Conservation (phyloP, 2,329 filamentous ascomycete species). For the Alternaria alternata region DNA sequence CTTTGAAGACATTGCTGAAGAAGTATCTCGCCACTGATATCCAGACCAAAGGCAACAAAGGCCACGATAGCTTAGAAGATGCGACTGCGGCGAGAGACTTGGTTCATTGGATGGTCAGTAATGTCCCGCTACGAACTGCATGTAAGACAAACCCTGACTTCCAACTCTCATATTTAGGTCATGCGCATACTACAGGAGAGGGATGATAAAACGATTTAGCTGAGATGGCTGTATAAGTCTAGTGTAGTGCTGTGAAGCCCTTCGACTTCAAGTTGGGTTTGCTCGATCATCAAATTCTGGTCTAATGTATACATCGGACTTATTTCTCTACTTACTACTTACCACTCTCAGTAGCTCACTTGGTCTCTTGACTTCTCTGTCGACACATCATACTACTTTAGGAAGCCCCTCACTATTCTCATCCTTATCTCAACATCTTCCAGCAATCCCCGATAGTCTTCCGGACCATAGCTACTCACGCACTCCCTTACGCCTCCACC, state of each 20-base stretch:
- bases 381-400: background rate
- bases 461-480: constrained; percentile 51
- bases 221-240: background rate
- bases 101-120: constrained; percentile 74
- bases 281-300: background rate
- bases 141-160: too few relatives aligned
- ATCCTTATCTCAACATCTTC: constrained; percentile 58
- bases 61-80: constrained; percentile 92
- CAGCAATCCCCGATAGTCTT: constrained; percentile 65
- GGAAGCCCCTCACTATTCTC: background rate
- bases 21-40: constrained; percentile 86
- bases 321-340: too few relatives aligned
- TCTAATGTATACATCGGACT: background rate
- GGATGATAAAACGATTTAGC: background rate
- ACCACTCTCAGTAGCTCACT: background rate
- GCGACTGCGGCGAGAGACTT: constrained; percentile 88
- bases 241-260: background rate
- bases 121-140: too few relatives aligned
- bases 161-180: background rate
- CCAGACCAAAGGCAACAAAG: constrained; percentile 71
- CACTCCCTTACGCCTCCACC: constrained; percentile 26
- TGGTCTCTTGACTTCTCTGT: background rate
- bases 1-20: constrained; percentile 80
- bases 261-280: background rate
- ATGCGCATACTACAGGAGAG: constrained; percentile 19